Conservation (phyloP, 495 filamentous ascomycete species). For the Chlorociboria aeruginascens region DNA sequence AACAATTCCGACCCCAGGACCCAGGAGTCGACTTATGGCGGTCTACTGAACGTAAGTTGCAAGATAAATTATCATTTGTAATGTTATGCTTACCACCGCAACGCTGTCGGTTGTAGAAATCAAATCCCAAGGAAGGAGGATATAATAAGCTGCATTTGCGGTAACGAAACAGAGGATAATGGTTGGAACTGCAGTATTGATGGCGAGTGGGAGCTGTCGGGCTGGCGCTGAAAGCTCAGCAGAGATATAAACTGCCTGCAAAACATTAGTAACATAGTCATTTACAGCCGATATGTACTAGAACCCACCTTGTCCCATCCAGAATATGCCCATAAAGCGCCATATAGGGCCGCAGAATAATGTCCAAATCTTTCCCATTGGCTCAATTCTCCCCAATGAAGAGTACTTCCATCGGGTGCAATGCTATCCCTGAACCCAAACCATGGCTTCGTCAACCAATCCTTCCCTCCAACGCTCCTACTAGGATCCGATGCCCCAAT, state of each 20-base stretch:
- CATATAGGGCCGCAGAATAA: slow-evolving; percentile 41
- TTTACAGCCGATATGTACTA: neutral
- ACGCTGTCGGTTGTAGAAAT: slow-evolving; percentile 40
- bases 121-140: slow-evolving; percentile 41
- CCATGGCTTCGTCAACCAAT: slow-evolving; percentile 42
- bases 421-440: slow-evolving; percentile 32
- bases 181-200: slow-evolving; percentile 42
- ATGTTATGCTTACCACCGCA: slow-evolving; percentile 34
- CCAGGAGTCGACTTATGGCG: slow-evolving; percentile 38
- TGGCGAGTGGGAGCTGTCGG: slow-evolving; percentile 40
- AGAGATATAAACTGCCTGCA: slow-evolving; percentile 40
- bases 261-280: neutral
- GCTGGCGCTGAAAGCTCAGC: slow-evolving; percentile 37
- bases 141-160: slow-evolving; percentile 42
- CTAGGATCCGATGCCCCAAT: slow-evolving; percentile 23
- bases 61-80: neutral
- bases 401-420: slow-evolving; percentile 32
- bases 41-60: slow-evolving; percentile 23
- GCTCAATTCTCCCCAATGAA: slow-evolving; percentile 33
- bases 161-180: slow-evolving; percentile 42
- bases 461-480: slow-evolving; percentile 29
- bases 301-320: slow-evolving; percentile 46
- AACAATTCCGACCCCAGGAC: slow-evolving; percentile 31
- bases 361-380: slow-evolving; percentile 40
- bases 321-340: slow-evolving; percentile 44